Conservation (phyloP, 768 basidiomycete species). For the Serendipita sp. region DNA sequence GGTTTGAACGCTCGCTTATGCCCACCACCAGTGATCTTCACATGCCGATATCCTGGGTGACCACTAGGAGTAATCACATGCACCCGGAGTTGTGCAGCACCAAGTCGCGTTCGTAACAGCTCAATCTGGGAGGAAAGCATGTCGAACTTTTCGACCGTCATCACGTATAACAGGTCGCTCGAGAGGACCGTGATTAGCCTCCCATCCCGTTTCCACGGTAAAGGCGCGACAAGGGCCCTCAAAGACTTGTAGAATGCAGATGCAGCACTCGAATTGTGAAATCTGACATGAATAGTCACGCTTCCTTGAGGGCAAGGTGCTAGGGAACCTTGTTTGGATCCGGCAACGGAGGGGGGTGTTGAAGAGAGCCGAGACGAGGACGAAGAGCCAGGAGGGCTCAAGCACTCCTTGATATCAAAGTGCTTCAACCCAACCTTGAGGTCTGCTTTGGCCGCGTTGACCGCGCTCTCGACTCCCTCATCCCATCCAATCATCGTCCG, state of each 20-base stretch:
- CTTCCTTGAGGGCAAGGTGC: too few species aligned
- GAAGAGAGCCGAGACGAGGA: too few species aligned
- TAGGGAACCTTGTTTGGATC: too few species aligned
- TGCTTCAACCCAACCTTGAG: too few species aligned
- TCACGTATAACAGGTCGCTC: background rate
- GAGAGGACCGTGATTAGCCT: background rate
- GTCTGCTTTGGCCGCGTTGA: too few species aligned
- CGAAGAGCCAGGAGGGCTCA: too few species aligned
- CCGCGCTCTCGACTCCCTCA: too few species aligned
- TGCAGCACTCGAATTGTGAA: background rate
- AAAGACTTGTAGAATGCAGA: background rate
- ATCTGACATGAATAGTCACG: too few species aligned
- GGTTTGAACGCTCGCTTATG: background rate
- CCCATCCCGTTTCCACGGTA: background rate
- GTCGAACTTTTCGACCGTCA: background rate
- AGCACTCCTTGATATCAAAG: too few species aligned
- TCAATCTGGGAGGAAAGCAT: background rate
- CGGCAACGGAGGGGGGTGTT: too few species aligned
- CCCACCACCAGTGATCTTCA: background rate
- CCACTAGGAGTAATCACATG: background rate
- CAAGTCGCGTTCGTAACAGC: background rate
- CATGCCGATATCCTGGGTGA: background rate
- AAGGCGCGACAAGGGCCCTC: background rate
- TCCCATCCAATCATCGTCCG: background rate
- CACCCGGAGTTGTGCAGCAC: background rate